Conservation (phyloP, 1,284 basidiomycete genomes). For the Thelephora terrestris region DNA sequence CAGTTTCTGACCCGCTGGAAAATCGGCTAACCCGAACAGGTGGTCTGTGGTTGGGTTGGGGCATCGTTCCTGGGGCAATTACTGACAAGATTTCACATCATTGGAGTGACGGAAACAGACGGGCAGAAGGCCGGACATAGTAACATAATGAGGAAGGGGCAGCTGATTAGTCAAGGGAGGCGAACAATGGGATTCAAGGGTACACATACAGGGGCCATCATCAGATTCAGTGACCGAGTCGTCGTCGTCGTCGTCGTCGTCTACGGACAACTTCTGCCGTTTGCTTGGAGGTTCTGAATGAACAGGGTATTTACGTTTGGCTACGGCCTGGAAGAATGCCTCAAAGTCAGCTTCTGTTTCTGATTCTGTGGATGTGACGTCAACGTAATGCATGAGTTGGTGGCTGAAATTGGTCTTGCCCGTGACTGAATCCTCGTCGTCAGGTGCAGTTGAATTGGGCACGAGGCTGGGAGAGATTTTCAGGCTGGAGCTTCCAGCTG, state of each 20-base stretch:
- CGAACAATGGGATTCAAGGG: neutral
- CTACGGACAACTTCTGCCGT: conserved; percentile 7
- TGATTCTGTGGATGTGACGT: conserved; percentile 2
- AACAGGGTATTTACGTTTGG: conserved; percentile 22
- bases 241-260: conserved; percentile 1
- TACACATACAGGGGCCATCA: conserved; percentile 16
- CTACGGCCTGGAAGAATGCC: neutral
- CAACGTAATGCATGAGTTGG: neutral
- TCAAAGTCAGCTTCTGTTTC: conserved; percentile 7
- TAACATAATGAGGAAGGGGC: conserved; percentile 5
- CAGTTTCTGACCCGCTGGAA: neutral
- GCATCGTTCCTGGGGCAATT: neutral
- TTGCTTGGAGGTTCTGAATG: conserved; percentile 11
- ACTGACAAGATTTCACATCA: neutral
- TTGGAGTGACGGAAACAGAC: neutral
- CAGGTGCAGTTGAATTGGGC: neutral
- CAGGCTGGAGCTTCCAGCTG: neutral
- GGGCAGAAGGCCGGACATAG: conserved; percentile 7
- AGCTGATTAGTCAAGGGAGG: neutral
- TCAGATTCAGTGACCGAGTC: conserved; percentile 35
- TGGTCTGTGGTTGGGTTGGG: neutral
- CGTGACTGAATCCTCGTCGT: conserved; percentile 9
- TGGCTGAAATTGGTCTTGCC: conserved; percentile 6
- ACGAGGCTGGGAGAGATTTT: neutral
- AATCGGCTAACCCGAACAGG: neutral